A percentile compares a stretch with the other conserved stretches of the same genome.
phyloP scores from a whole-genome alignment of 176 grass and related monocot species.

The Thalia dealbata region DNA sequence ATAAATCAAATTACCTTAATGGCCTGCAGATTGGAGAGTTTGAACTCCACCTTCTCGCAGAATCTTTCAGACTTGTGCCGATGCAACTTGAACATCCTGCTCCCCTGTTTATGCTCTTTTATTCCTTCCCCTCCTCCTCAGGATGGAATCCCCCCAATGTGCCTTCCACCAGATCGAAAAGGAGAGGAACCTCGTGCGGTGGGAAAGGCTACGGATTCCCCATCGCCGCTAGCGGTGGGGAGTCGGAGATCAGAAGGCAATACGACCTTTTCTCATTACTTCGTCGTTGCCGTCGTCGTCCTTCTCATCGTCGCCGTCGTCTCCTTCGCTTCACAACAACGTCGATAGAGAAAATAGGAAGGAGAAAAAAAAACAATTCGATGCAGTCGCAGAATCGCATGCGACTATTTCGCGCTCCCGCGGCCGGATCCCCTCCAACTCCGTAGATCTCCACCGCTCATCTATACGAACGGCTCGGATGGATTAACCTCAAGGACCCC shows the following conservation, averaged over 20 bases:
- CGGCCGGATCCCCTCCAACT: no score
- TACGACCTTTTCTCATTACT: neutral
- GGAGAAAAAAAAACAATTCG: no score
- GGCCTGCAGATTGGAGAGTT: slow-evolving; percentile 54
- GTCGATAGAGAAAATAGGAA: no score
- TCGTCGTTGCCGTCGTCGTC: no score
- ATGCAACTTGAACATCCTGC: slow-evolving; percentile 54
- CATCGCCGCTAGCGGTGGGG: neutral
- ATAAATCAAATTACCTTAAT: slow-evolving; percentile 40
- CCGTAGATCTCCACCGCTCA: no score
- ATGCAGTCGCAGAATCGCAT: no score
- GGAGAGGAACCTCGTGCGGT: neutral
- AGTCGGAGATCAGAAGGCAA: neutral
- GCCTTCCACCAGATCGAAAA: neutral
- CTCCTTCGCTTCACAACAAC: no score
- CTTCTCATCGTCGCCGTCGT: no score
- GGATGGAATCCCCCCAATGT: neutral
- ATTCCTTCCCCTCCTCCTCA: slow-evolving; percentile 1
- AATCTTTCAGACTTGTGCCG: slow-evolving; percentile 39
- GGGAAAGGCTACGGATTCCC: neutral
- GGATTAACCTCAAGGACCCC: no score
- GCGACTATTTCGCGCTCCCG: no score
- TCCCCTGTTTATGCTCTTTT: neutral
- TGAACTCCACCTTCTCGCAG: slow-evolving; percentile 66
- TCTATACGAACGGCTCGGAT: no score